phyloP scores from a whole-genome alignment of 805 yeast species.

The Citeromyces matritensis region DNA sequence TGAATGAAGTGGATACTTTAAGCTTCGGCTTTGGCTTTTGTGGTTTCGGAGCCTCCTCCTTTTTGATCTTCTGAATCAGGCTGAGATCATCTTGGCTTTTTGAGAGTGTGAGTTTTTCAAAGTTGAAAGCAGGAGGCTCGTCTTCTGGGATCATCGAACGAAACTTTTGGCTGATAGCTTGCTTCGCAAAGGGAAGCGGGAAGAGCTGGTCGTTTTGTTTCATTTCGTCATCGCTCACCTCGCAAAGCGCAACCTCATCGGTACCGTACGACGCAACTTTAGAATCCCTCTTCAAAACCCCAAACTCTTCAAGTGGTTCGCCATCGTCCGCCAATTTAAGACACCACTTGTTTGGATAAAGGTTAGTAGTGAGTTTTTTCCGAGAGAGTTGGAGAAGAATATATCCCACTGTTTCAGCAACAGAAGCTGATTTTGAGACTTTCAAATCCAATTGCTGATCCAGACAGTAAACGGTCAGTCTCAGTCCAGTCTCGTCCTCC shows the following conservation, averaged over 20 bases:
- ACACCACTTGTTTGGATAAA: slow-evolving; percentile 58
- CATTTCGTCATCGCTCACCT: slow-evolving; percentile 32
- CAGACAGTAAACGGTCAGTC: too few species aligned
- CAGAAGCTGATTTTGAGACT: slow-evolving; percentile 79
- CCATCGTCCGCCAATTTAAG: slow-evolving; percentile 82
- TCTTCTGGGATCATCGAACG: too few species aligned
- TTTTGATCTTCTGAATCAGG: too few species aligned
- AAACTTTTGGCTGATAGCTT: too few species aligned
- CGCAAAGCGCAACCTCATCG: slow-evolving; percentile 68
- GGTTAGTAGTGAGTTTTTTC: slow-evolving; percentile 1
- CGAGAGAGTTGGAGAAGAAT: slow-evolving; percentile 20
- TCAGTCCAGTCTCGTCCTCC: too few species aligned
- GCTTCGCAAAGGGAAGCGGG: slow-evolving; percentile 28
- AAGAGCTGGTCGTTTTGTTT: slow-evolving; percentile 31
- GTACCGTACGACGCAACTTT: slow-evolving; percentile 57
- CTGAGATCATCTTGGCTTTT: too few species aligned
- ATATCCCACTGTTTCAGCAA: slow-evolving; percentile 34
- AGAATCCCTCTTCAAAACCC: slow-evolving; percentile 63
- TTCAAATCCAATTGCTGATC: slow-evolving; percentile 11
- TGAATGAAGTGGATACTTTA: too few species aligned
- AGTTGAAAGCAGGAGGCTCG: too few species aligned
- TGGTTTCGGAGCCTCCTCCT: too few species aligned
- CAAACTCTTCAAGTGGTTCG: slow-evolving; percentile 86
- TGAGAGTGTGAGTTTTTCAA: too few species aligned
- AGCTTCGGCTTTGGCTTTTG: too few species aligned